Evolutionary conservation across 2,329 filamentous ascomycete genomes (phyloP), one percentile per base, ranked within the genome.

Genomic region (Exophiala oligosperma): DNA sequence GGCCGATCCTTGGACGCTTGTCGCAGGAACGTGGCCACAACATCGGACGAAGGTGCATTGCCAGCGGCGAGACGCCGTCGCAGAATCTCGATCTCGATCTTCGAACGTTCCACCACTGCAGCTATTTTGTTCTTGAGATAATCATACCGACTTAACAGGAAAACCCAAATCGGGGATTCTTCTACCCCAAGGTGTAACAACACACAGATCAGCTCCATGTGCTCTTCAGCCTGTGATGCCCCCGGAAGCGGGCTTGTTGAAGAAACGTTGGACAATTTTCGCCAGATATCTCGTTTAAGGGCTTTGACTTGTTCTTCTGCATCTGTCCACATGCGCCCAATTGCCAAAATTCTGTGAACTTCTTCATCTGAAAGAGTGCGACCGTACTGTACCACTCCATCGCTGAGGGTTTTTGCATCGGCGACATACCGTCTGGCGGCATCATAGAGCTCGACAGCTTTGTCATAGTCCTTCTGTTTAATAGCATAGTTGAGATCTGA

Each of bases 81-180:
- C 49, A 96, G 77, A 24, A 97, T 89, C 72, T 99, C 94, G 64
- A 97, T 92, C 73, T 99, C 93, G 17, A 96, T 85, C 71, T 89
- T 90, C 52, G 89, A 88, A n/a, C 92, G 86, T 63, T 97, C 92
- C 52, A 91, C 91, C 12, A 87, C 89, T 0, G 83, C 80, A 43
- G 85, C 84, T 53, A 97, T 93, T 71, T 90, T 95, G 64, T 86
- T 86, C 73, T 94, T 97, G 56, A 99, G 80, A 69, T 92, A 87
- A 64, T 96, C 91, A 70, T 92, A 95, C 47, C 91, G 87, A 69
- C 91, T 96, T 55, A 93, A 79, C 26, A 99, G 84, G 92, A 94
- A 99, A 9, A 95, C 83, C 90, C 91, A 96, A 62, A 99, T 96
- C 1, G 94, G 94, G 67, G 96, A 99, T 59, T 97, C 92, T 8